Base-by-base conservation (phyloP, 2,329 filamentous ascomycete species). In the Scedosporium boydii region DNA sequence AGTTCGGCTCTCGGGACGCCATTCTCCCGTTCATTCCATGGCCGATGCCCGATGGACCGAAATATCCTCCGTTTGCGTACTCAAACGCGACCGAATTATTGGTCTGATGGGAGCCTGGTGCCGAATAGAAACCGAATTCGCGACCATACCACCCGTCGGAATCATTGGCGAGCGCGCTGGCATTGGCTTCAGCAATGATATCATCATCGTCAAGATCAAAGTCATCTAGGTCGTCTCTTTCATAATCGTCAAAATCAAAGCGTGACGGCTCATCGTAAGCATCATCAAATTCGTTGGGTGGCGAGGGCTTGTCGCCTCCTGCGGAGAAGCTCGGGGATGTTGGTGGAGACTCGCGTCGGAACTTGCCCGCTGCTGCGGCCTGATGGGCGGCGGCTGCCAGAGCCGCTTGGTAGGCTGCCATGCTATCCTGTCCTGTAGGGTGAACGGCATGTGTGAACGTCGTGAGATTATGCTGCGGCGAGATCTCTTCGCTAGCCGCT, bases 121-220 rank as follows among this genome's bases (percentile, higher is more conserved):
- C 78, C 1, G 93, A 91, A 72, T 96, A 99, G 73, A 99, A 99
- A 0, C 92, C 93, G 70, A 99, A 99, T 72, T 99, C 95, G 67
- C 92, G 88, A 0, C 95, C 95, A 70, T 99, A 99, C 78, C 95
- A 96, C 0, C 91, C 93, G 66, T 97, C 93, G 6, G 88, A 88
- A 70, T 99, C 95, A 67, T 91, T 93, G 56, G 95, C 93, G 6
- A 99, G 80, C 1, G 90, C 95, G 71, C 95, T 93, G 0, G 93
- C 93, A 68, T 99, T 99, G 4, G 95, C 95, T 63, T 92, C 95
- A 0, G 93, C 93, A 64, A 99, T 96, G 68, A 98, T 95, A 38
- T 87, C 86, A 68, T 97, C 93, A 67, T 98, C 92, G 64, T 91
- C 90, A 59, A 90, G 81, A 29, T 61, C 29, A 29, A 60, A 83